Evolutionary conservation across 805 yeast species (phyloP).

Genomic region (Candida alai): DNA sequence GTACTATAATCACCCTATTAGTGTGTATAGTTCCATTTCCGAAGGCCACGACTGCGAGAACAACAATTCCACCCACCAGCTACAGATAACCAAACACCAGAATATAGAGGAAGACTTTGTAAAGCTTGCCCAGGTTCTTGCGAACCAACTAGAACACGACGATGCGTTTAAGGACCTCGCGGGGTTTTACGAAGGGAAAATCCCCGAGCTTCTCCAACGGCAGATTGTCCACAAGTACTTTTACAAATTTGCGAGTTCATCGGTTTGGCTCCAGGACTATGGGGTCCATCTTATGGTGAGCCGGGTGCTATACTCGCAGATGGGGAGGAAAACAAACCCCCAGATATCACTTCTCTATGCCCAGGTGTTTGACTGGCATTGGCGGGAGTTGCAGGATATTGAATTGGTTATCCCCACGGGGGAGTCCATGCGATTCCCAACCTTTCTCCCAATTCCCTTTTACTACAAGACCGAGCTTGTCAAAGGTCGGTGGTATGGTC

Average conservation of each 20-base stretch:
- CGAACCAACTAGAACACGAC: slow-evolving; percentile 5
- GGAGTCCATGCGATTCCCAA: slow-evolving; percentile 9
- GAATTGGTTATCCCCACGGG: slow-evolving; percentile 22
- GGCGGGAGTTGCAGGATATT: slow-evolving; percentile 21
- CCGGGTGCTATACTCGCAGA: slow-evolving; percentile 22
- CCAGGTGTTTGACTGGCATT: slow-evolving; percentile 19
- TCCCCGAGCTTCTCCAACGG: slow-evolving; percentile 10
- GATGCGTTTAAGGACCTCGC: slow-evolving; percentile 4
- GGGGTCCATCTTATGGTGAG: slow-evolving; percentile 31
- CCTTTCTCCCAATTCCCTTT: slow-evolving; percentile 14
- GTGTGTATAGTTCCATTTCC: too few relatives aligned
- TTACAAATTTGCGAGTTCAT: slow-evolving; percentile 30
- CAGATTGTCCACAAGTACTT: slow-evolving; percentile 18
- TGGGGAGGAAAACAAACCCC: slow-evolving; percentile 21
- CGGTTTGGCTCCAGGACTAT: slow-evolving; percentile 30
- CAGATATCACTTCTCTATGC: slow-evolving; percentile 21
- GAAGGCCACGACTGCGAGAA: too few relatives aligned
- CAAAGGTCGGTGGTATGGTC: slow-evolving; percentile 16
- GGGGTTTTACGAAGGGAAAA: slow-evolving; percentile 5
- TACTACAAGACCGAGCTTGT: slow-evolving; percentile 10
- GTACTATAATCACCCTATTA: too few relatives aligned
- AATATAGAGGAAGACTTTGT: slow-evolving; percentile 5
- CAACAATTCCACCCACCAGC: too few relatives aligned
- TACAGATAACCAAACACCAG: slow-evolving; percentile 1
- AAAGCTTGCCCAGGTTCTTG: slow-evolving; percentile 6